Evolutionary conservation across 352 stramenopile species (phyloP), one percentile per base, ranked within the genome.

Genomic region (Globisporangium barbulae): DNA sequence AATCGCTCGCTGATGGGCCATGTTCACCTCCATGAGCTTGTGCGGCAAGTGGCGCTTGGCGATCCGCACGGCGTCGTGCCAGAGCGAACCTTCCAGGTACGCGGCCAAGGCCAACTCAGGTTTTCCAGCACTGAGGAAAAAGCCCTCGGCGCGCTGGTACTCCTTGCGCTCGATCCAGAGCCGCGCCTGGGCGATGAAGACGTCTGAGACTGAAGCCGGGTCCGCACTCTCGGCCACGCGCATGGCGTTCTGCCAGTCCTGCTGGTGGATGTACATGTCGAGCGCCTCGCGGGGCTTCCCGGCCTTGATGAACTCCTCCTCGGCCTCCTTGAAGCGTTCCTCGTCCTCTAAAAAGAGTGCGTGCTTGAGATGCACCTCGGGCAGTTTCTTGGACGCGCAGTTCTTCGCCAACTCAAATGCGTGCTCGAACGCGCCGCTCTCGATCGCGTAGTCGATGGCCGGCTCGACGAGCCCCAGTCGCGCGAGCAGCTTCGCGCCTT

Each of bases 261-360:
- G 89, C 59, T 98, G 90, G 67, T 98, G 93, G 22, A 98, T 80
- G 63, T 98, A 98, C 95, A 98, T 98, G 48, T 98, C 94, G 55
- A 98, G 89, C 10, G 95, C 95, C 73, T 98, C 94, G 25, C 91
- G 81, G 0, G 92, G 93, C 61, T 98, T 98, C 0, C 83, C 80
- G 15, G 93, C 93, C 58, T 96, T 92, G 61, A 98, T 94, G 63
- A 97, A 98, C 59, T 97, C 91, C 22, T 86, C 79, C 64, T 98
- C 92, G 6, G 91, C 94, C 56, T 98, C 93, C 52, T 94, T 93
- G 63, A 98, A 98, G 0, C 83, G 78, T 64, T 98, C 94, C 58
- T 98, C 91, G 53, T 98, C 93, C 42, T 98, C 93, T 1, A 98
- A 73, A 57, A 96, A 97, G 17, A 98, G 63, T 12, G 92, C 94